These are phyloP conservation scores for Quercus phellos DNA, from an alignment of 331 rosid genomes.

Conservation along the genomic window DNA sequence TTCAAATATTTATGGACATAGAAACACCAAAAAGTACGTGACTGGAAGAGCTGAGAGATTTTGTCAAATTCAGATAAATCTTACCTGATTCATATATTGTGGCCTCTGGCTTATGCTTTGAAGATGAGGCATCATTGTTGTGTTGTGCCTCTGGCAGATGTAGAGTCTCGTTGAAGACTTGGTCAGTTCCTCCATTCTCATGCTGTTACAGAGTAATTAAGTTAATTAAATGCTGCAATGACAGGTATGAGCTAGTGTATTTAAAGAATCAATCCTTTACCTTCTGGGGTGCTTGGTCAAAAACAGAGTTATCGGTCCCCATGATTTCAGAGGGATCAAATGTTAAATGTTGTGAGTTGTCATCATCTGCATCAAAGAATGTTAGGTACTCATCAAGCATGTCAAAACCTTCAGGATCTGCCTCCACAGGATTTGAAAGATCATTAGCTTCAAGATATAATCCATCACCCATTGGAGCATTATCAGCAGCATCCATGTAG, in stretches of 20 bases:
- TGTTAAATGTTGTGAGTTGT: conserved; percentile 33
- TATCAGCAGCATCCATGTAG: conserved; percentile 30
- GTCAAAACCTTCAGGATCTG: conserved; percentile 36
- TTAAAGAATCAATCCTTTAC: conserved; percentile 19
- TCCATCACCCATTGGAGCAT: conserved; percentile 31
- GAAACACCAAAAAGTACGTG: neutral
- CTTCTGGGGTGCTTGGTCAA: conserved; percentile 39
- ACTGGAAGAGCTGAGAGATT: neutral
- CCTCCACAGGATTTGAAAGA: conserved; percentile 32
- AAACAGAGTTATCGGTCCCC: conserved; percentile 29
- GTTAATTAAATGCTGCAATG: conserved; percentile 11
- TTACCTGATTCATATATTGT: conserved; percentile 42
- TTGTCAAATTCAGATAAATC: conserved; percentile 5
- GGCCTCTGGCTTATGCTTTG: conserved; percentile 26
- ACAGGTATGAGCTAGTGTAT: neutral
- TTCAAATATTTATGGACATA: neutral
- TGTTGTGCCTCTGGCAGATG: conserved; percentile 30
- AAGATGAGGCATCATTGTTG: conserved; percentile 39
- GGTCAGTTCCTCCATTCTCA: conserved; percentile 33
- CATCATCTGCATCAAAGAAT: conserved; percentile 49
- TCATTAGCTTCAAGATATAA: conserved; percentile 65
- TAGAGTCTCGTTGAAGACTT: conserved; percentile 15
- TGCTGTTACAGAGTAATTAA: conserved; percentile 32
- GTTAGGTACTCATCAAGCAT: conserved; percentile 62
- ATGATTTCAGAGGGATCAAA: conserved; percentile 46